Evolutionary conservation across 306 rosid species (phyloP).

Genomic region (Delonix regia): DNA sequence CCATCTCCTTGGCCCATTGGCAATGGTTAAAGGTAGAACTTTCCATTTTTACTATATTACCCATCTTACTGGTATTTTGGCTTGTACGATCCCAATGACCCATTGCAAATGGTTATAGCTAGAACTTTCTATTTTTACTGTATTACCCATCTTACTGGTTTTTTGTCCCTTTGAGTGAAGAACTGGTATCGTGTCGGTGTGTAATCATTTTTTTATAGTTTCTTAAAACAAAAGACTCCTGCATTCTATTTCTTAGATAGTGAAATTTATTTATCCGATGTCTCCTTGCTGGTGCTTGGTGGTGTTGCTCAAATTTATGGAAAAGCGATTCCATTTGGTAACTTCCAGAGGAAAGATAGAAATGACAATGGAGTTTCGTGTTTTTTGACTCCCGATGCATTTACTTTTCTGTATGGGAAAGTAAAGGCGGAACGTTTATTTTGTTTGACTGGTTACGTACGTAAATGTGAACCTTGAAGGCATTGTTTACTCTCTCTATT

Average conservation of each 20-base stretch:
- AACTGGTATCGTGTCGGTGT: constrained; percentile 22
- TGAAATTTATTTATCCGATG: background rate
- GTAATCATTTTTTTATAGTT: background rate
- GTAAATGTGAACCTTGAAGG: background rate
- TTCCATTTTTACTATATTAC: constrained; percentile 3
- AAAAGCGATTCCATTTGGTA: background rate
- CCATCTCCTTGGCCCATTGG: background rate
- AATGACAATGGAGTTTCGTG: background rate
- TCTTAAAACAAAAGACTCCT: background rate
- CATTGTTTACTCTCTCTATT: background rate
- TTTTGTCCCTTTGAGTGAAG: background rate
- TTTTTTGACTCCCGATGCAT: background rate
- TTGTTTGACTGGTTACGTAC: no score
- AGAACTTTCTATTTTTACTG: constrained; percentile 5
- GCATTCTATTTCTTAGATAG: background rate
- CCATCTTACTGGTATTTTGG: background rate
- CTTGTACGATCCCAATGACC: background rate
- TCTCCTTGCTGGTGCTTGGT: background rate
- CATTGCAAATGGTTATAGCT: background rate
- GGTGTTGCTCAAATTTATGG: background rate
- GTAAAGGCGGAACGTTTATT: background rate
- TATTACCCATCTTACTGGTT: background rate
- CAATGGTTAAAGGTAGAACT: background rate
- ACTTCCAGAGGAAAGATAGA: background rate
- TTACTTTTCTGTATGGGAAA: background rate